Percentiles rank a stretch among this genome's conserved stretches.
Conservation (phyloP, 352 stramenopile genomes). For the Phytophthora constricta region DNA sequence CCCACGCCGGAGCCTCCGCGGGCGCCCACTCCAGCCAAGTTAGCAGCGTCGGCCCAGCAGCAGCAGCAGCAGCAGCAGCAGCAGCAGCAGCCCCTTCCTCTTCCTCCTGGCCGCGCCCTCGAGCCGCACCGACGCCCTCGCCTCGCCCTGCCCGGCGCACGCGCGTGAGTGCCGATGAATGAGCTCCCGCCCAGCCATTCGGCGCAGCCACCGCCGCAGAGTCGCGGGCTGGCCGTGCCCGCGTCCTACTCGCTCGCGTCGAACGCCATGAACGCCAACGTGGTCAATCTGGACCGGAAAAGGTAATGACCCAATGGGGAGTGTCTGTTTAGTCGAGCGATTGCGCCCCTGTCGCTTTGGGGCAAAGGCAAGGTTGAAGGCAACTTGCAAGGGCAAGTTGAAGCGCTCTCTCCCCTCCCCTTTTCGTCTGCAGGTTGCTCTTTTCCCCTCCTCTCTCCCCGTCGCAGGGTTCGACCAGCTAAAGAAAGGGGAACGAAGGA, state of each 20-base stretch:
- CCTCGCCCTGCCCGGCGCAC: constrained; percentile 9
- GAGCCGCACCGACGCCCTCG: neutral
- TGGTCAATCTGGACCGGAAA: constrained; percentile 41
- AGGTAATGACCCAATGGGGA: constrained; percentile 18
- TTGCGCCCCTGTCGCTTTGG: too few relatives aligned
- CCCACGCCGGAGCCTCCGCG: constrained; percentile 34
- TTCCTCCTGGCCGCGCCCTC: constrained; percentile 7
- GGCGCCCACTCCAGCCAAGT: constrained; percentile 38
- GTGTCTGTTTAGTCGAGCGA: too few relatives aligned
- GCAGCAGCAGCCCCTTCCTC: too few relatives aligned
- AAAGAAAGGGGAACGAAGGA: constrained; percentile 26
- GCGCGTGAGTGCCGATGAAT: constrained; percentile 41
- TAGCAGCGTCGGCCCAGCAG: constrained; percentile 25
- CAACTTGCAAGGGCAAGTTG: constrained; percentile 22
- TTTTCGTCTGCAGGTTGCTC: constrained; percentile 9
- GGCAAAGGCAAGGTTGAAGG: too few relatives aligned
- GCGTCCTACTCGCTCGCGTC: constrained; percentile 30
- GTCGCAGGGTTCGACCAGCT: constrained; percentile 25
- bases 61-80: too few relatives aligned
- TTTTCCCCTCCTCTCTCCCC: constrained; percentile 25
- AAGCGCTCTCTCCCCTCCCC: constrained; percentile 18
- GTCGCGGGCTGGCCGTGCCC: constrained; percentile 29
- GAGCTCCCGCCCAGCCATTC: constrained; percentile 45
- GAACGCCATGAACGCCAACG: constrained; percentile 24
- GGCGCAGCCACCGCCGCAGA: constrained; percentile 25